Percentiles rank a stretch among this genome's conserved stretches.
phyloP scores from a whole-genome alignment of 495 filamentous ascomycete genomes.

The Lepidopterella palustris region DNA sequence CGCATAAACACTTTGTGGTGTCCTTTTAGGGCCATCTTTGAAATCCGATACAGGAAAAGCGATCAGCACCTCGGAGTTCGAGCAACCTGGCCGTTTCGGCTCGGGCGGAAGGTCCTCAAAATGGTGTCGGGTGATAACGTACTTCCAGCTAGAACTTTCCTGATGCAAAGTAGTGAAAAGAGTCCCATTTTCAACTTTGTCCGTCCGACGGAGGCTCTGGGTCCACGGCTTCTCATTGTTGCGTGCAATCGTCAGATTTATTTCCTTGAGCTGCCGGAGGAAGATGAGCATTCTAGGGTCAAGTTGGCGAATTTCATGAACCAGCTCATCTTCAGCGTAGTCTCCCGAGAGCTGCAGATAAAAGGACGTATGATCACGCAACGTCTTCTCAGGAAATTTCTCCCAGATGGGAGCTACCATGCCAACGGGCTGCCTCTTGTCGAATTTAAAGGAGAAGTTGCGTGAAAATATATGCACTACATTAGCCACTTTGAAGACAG shows the following conservation, averaged over 20 bases:
- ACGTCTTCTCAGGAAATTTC: neutral
- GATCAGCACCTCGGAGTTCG: neutral
- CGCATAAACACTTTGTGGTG: neutral
- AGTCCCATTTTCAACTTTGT: neutral
- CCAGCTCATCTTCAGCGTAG: neutral
- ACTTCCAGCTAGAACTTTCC: neutral
- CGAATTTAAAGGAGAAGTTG: slow-evolving; percentile 15
- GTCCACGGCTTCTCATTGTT: neutral
- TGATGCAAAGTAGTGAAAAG: neutral
- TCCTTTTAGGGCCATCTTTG: neutral
- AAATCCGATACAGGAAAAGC: neutral
- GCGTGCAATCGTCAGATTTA: neutral
- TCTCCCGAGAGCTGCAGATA: slow-evolving; percentile 5
- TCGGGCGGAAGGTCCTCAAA: neutral
- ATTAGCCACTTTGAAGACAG: slow-evolving; percentile 21
- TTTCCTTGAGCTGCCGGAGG: slow-evolving; percentile 9
- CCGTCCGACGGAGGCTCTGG: neutral
- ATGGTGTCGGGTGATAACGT: neutral
- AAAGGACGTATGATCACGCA: slow-evolving; percentile 8
- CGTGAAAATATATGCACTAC: slow-evolving; percentile 19
- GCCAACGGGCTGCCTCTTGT: slow-evolving; percentile 10
- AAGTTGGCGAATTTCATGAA: neutral
- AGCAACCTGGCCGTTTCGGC: neutral
- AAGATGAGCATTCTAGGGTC: slow-evolving; percentile 10
- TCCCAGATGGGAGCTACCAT: slow-evolving; percentile 16